Evolutionary conservation across 2,329 filamentous ascomycete genomes (phyloP), one percentile per base, ranked within the genome.

Genomic region (Pseudogymnoascus sp.): DNA sequence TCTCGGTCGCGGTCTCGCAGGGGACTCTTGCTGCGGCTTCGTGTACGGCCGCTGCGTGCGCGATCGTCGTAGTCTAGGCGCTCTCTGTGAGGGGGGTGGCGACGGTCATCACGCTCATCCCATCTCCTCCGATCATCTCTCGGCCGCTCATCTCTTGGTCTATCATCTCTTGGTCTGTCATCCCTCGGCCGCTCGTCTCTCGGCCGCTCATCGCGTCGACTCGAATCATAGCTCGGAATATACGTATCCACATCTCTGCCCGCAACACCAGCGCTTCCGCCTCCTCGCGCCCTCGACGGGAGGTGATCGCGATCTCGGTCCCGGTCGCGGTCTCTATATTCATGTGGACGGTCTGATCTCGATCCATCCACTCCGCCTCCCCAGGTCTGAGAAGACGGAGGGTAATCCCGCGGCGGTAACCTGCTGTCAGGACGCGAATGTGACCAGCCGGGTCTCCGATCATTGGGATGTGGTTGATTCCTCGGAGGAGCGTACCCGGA

Each of bases 161-260:
- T 73, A 60, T 74, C 73, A 38, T 77, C 75, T 64, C 75, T 66
- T 18, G 72, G 70, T 2, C 77, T 70, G 14, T 79, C 77, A 8
- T 78, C 76, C 59, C 77, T 70, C 3, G 72, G 72, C 28, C 69
- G 21, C 63, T 63, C 61, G 38, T 62, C 60, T 12, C 31, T 33
- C 33, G 74, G 72, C 31, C 69, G 21, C 63, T 63, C 61, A 50
- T 62, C 60, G 56, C 64, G 31, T 63, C 71, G 65, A 21, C 68
- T 69, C 16, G 70, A 70, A 18, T 78, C 77, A 61, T 82, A 81
- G 47, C 74, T 76, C 8, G 80, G 80, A 21, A 82, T 80, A 66
- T 82, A 82, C 0, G 79, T 81, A 67, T 82, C 80, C 5, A 78
- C 71, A 60, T 76, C 74, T 4, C 70, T 70, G 42, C 69, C 68